These are phyloP conservation scores for Prunus mira DNA, from an alignment of 306 rosid genomes.

Conservation along the genomic window DNA sequence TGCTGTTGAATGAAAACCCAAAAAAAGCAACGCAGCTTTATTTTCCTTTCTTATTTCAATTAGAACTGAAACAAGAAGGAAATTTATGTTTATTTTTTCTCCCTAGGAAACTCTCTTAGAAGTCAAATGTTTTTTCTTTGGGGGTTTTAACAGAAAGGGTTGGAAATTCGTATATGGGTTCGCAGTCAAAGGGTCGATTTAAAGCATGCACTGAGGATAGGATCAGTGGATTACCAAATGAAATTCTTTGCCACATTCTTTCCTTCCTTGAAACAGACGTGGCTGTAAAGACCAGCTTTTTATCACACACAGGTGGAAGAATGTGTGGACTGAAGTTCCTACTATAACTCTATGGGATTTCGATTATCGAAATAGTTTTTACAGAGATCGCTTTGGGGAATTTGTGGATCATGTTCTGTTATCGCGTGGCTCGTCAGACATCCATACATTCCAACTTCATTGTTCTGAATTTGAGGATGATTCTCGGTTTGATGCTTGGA, in stretches of 20 bases:
- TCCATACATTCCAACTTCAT: too few relatives aligned
- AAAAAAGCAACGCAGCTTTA: too few relatives aligned
- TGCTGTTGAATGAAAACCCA: too few relatives aligned
- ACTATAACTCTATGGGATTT: background rate
- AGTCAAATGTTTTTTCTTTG: background rate
- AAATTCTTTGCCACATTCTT: conserved; percentile 1
- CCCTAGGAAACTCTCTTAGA: background rate
- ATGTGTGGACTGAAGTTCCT: background rate
- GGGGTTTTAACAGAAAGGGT: background rate
- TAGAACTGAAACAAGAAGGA: too few relatives aligned
- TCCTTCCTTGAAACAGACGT: background rate
- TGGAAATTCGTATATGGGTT: too few relatives aligned
- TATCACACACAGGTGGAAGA: background rate
- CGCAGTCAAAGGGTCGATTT: background rate
- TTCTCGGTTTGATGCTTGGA: too few relatives aligned
- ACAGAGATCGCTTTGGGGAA: background rate
- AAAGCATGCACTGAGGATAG: background rate
- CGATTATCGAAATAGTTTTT: too few relatives aligned
- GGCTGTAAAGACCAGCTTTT: conserved; percentile 7
- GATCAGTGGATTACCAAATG: background rate
- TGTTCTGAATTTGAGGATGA: too few relatives aligned
- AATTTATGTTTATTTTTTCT: too few relatives aligned
- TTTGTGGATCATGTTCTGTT: background rate
- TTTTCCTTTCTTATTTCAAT: too few relatives aligned
- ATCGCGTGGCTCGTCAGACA: background rate